phyloP scores from a whole-genome alignment of 345 rosid species.

The Pistacia integerrima region DNA sequence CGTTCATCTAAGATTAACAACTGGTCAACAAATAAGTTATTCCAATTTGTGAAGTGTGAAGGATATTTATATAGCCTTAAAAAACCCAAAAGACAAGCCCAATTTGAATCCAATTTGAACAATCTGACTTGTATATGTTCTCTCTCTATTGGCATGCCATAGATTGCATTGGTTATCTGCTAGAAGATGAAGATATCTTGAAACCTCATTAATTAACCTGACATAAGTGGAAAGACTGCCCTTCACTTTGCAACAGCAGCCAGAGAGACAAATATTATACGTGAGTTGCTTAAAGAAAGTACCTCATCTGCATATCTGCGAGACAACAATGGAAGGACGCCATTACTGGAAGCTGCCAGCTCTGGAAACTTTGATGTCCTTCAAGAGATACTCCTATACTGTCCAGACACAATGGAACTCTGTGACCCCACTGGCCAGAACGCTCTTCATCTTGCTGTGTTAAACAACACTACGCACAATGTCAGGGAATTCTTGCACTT shows the following conservation, averaged over 20 bases:
- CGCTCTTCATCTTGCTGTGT: background rate
- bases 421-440: background rate
- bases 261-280: background rate
- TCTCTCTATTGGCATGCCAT: background rate
- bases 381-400: background rate
- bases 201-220: background rate
- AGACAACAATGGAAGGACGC: background rate
- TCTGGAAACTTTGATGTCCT: background rate
- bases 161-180: constrained; percentile 1
- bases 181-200: background rate
- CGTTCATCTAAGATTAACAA: too few species aligned
- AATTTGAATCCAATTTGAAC: too few species aligned
- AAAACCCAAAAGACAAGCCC: too few species aligned
- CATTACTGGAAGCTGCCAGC: background rate
- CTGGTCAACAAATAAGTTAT: too few species aligned
- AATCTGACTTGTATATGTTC: too few species aligned
- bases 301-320: constrained; percentile 1
- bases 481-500: background rate
- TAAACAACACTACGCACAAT: background rate
- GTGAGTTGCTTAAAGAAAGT: background rate
- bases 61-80: too few species aligned
- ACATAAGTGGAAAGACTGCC: background rate
- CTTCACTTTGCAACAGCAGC: constrained; percentile 4
- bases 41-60: too few species aligned
- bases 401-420: background rate